Conservation (phyloP, 768 basidiomycete species). For the Russula virescens region DNA sequence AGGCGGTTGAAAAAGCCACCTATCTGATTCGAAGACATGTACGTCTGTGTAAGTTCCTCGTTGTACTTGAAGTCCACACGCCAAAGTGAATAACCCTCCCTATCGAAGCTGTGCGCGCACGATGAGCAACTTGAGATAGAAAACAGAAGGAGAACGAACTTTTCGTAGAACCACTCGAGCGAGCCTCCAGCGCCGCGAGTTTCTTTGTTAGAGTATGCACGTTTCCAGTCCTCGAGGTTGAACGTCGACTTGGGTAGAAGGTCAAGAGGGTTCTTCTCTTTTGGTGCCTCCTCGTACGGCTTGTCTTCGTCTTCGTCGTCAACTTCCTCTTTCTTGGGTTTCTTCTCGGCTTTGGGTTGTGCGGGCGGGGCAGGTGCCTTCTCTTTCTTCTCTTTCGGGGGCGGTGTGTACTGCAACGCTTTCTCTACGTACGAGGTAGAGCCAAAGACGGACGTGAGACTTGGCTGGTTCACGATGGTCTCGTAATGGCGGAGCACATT, state of each 20-base stretch:
- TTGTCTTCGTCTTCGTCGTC: slow-evolving; percentile 71
- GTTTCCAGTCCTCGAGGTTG: slow-evolving; percentile 96
- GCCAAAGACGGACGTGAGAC: slow-evolving; percentile 62
- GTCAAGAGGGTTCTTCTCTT: slow-evolving; percentile 92
- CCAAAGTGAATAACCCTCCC: slow-evolving; percentile 86
- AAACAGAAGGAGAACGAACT: slow-evolving; percentile 45
- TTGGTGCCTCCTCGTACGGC: slow-evolving; percentile 71
- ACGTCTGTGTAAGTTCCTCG: slow-evolving; percentile 82
- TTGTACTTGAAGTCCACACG: slow-evolving; percentile 97
- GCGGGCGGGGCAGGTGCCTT: slow-evolving; percentile 30
- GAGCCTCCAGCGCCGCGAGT: slow-evolving; percentile 77
- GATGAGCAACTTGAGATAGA: slow-evolving; percentile 11
- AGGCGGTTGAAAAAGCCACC: slow-evolving; percentile 97
- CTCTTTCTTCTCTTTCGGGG: slow-evolving; percentile 41
- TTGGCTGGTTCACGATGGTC: slow-evolving; percentile 82
- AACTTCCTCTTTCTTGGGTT: slow-evolving; percentile 49
- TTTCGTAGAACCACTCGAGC: slow-evolving; percentile 94
- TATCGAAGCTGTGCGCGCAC: slow-evolving; percentile 59
- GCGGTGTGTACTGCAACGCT: slow-evolving; percentile 62
- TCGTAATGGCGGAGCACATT: slow-evolving; percentile 81
- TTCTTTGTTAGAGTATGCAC: slow-evolving; percentile 97
- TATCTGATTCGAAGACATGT: slow-evolving; percentile 94
- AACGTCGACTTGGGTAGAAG: slow-evolving; percentile 80
- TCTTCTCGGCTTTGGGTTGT: slow-evolving; percentile 56
- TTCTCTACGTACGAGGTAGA: slow-evolving; percentile 60